These are phyloP conservation scores for Coemansia sp. DNA, from an alignment of 192 early-diverging fungal genomes.

Conservation along the genomic window DNA sequence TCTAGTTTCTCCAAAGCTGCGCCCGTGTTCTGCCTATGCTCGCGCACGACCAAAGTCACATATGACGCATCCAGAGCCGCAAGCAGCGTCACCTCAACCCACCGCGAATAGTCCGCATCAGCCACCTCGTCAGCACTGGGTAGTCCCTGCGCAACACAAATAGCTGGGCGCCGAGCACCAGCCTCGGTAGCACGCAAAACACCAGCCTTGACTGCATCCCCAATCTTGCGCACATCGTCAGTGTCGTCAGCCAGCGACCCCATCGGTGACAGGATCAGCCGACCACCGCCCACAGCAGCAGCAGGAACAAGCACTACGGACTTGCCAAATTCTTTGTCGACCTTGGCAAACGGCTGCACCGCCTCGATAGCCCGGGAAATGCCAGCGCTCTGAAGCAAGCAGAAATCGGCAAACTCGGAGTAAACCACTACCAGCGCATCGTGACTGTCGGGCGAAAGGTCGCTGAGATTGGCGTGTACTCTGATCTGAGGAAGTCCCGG, in stretches of 20 bases:
- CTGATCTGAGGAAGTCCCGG: conserved; percentile 33
- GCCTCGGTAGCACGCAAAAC: conserved; percentile 67
- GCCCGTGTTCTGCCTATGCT: conserved; percentile 60
- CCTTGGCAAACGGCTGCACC: conserved; percentile 20
- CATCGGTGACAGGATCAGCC: conserved; percentile 77
- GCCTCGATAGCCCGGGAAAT: conserved; percentile 12
- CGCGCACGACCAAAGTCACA: conserved; percentile 81
- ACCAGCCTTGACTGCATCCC: conserved; percentile 71
- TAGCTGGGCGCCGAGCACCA: conserved; percentile 64
- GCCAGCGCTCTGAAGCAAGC: conserved; percentile 2
- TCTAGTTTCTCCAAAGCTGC: conserved; percentile 58
- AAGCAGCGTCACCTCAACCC: conserved; percentile 74
- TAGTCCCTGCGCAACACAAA: conserved; percentile 66
- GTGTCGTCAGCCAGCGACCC: conserved; percentile 73
- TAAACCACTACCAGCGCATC: conserved; percentile 47
- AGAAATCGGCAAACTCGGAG: conserved; percentile 16
- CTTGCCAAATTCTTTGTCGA: conserved; percentile 54
- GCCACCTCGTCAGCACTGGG: conserved; percentile 21
- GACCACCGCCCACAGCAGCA: conserved; percentile 61
- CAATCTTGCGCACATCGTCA: conserved; percentile 81
- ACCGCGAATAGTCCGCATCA: conserved; percentile 68
- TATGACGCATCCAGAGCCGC: conserved; percentile 75
- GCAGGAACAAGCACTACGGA: conserved; percentile 30
- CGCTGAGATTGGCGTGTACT: conserved; percentile 17
- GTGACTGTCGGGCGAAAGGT: conserved; percentile 17